Base-by-base conservation (phyloP, 2,329 filamentous ascomycete genomes). In the Fusarium sp. region DNA sequence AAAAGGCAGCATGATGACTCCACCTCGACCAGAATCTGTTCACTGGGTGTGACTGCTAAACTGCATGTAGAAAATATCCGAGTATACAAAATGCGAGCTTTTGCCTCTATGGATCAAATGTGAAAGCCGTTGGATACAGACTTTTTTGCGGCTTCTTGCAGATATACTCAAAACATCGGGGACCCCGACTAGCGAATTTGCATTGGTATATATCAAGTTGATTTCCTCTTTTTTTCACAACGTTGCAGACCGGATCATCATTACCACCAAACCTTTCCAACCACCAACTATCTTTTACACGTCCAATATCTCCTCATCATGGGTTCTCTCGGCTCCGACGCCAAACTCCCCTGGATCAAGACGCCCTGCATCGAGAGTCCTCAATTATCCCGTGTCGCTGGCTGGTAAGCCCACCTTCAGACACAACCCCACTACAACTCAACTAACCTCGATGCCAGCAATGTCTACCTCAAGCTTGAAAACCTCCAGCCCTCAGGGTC, bases 391-490 rank as follows among this genome's bases (percentile, higher is more conserved):
- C 86, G 89, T 68, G 86, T 86, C 68, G 91, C 91, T 71, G 92
- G 92, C 79, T 95, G 92, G 91, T 93, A 81, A 77, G 86, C 15
- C 78, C 11, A 18, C 59, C 41, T 50, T 39, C 15, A 18, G 28
- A 30, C 9, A 27, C 11, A 28, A 15, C 13, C 7, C 13, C 28
- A 27, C 31, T 30, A 27, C 46, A 60, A 73, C 73, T 40, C 48
- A 30, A 34, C 47, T 54, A 43, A 66, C 62, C 57, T 62, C 27
- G 40, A 31, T 18, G 13, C 11, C 65, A 87, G 92, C 83, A 91
- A 92, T 82, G 89, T 97, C 79, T 93, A 92, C 79, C 89, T 97
- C 75, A 97, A 97, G 80, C 88, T 96, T 67, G 94, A 97, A 75
- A 93, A 92, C 77, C 88, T 94, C 58, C 94, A 97, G 77, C 94